Evolutionary conservation across 2,329 filamentous ascomycete species (phyloP), one percentile per base, ranked within the genome.

Genomic region (Diatrype stigma): DNA sequence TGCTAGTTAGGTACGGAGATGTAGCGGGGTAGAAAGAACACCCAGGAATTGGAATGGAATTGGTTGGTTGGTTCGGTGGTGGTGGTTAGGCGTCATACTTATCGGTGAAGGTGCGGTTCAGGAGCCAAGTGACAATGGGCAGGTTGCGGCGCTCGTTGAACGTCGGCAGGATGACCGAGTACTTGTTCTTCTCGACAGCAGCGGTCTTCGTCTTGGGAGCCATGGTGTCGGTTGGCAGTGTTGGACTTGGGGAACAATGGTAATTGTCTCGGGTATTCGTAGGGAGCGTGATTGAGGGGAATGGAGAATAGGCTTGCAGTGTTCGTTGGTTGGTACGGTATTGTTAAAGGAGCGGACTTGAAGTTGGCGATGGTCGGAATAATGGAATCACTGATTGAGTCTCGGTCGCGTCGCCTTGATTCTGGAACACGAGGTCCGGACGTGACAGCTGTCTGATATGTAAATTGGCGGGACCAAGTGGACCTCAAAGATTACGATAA

Each of bases 141-240:
- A 99, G 84, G 76, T 99, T 99, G 72, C 85, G 86, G 68, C 94
- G 90, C 82, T 99, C 94, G 72, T 99, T 97, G 84, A 96, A 99
- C 56, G 94, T 99, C 51, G 94, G 94, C 59, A 99, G 84, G 68
- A 99, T 93, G 68, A 99, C 87, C 60, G 93, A 96, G 81, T 96
- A 99, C 75, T 93, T 96, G 80, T 94, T 79, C 63, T 71, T 70
- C 47, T 64, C 54, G 51, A 60, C 52, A 46, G 60, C 52, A 46
- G 68, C 64, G 61, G 74, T 76, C 48, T 63, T 61, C 48, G 74
- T 76, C 48, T 63, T 61, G 48, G 73, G 67, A 51, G 78, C 76
- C 79, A 82, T 82, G 62, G 60, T 62, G 51, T 51, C 17, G 28
- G 40, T 23, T n/a, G 28, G 40, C 22, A 35, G 51, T 56, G 11